These are phyloP conservation scores for Elsinoe arachidis DNA, from an alignment of 2,329 filamentous ascomycete genomes.

Conservation along the genomic window DNA sequence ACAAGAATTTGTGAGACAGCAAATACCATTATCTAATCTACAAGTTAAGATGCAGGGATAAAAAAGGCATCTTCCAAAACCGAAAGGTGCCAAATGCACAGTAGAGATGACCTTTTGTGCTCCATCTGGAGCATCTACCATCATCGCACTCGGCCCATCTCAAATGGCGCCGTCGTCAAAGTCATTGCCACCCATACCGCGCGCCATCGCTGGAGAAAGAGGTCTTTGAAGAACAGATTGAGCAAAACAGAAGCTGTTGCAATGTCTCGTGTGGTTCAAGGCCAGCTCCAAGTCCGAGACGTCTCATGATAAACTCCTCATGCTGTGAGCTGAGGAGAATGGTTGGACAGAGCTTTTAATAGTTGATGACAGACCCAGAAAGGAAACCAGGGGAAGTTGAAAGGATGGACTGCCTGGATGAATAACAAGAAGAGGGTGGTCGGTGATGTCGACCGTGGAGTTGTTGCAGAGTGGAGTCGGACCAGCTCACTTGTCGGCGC, in stretches of 20 bases:
- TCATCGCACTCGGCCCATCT: neutral
- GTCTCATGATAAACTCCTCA: neutral
- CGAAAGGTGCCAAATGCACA: neutral
- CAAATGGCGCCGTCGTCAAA: neutral
- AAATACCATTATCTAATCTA: conserved; percentile 9
- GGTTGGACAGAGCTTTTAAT: neutral
- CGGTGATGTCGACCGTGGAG: neutral
- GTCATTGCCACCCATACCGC: neutral
- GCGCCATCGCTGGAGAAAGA: neutral
- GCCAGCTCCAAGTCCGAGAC: neutral
- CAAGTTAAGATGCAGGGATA: conserved; percentile 6
- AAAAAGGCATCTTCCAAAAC: neutral
- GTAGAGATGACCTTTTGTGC: neutral
- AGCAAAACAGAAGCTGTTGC: conserved; percentile 1
- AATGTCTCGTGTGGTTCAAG: neutral
- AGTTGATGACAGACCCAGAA: neutral
- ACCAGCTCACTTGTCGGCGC: conserved; percentile 5
- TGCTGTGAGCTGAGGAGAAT: neutral
- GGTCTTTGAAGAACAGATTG: conserved; percentile 1
- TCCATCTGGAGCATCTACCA: neutral
- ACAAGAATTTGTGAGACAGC: neutral
- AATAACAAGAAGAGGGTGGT: conserved; percentile 2
- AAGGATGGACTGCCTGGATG: conserved; percentile 12
- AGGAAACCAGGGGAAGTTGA: conserved; percentile 2
- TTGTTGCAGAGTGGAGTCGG: neutral